Conservation (phyloP, 257 asterid species). For the Pogostemon cablin region DNA sequence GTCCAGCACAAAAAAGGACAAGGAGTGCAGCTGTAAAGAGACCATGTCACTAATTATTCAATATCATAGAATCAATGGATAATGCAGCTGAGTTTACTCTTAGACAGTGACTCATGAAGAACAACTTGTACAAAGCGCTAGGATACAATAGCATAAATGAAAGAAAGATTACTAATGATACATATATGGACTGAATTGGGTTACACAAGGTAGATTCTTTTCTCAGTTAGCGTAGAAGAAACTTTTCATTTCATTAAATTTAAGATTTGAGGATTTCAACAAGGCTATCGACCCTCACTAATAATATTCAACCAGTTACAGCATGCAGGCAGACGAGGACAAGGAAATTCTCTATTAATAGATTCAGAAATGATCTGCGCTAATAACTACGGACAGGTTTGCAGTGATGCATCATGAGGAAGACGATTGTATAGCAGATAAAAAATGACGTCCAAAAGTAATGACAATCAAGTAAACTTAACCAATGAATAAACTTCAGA, state of each 20-base stretch:
- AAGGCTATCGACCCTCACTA: neutral
- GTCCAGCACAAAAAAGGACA: slow-evolving; percentile 95
- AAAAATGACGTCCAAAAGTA: slow-evolving; percentile 5
- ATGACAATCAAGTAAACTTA: slow-evolving; percentile 20
- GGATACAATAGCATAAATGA: neutral
- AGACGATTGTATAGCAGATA: neutral
- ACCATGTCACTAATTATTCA: slow-evolving; percentile 15
- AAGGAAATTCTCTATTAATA: neutral
- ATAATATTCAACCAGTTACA: slow-evolving; percentile 17
- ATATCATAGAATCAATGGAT: neutral
- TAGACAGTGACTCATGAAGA: neutral
- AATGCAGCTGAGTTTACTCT: slow-evolving; percentile 4
- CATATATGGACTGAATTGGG: neutral
- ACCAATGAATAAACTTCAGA: slow-evolving; percentile 10
- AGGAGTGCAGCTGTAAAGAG: slow-evolving; percentile 77
- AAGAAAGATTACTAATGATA: neutral
- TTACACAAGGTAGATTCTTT: too few species aligned
- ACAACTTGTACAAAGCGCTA: neutral
- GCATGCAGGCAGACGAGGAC: neutral
- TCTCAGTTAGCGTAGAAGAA: too few species aligned
- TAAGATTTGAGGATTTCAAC: neutral
- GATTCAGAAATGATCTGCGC: neutral
- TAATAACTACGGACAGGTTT: too few species aligned
- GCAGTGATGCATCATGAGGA: too few species aligned
- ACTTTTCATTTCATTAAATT: neutral